Evolutionary conservation across 179 eudicot species (phyloP).

Genomic region (Heliamphora pulchella): DNA sequence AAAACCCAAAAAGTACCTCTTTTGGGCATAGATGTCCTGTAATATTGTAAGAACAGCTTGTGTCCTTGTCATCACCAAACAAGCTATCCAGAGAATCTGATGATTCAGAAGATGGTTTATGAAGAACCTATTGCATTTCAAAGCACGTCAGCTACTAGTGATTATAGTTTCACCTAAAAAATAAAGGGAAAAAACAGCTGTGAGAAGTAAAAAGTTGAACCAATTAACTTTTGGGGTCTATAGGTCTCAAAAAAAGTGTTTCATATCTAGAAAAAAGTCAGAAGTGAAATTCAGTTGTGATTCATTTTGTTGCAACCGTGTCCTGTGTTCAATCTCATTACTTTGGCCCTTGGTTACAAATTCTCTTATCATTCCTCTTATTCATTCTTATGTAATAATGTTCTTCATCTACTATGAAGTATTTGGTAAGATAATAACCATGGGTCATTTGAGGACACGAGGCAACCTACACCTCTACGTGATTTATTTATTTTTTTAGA

Average conservation of each 20-base stretch:
- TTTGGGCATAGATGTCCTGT: slow-evolving; percentile 30
- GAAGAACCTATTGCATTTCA: slow-evolving; percentile 37
- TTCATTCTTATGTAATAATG: background rate
- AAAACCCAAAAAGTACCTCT: slow-evolving; percentile 39
- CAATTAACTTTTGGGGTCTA: background rate
- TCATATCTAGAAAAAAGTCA: background rate
- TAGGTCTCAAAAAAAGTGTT: background rate
- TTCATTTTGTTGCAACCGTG: slow-evolving; percentile 1
- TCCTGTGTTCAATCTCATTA: background rate
- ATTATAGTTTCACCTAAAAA: background rate
- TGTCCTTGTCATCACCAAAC: slow-evolving; percentile 51
- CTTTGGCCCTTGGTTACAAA: background rate
- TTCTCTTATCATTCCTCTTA: background rate
- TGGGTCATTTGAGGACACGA: background rate
- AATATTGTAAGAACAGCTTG: slow-evolving; percentile 23
- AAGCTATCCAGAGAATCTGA: slow-evolving; percentile 71
- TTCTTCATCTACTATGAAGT: background rate
- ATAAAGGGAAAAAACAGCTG: background rate
- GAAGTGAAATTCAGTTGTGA: background rate
- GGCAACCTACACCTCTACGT: background rate
- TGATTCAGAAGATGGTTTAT: slow-evolving; percentile 39
- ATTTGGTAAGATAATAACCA: background rate
- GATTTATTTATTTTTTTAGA: too few relatives aligned
- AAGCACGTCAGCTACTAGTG: slow-evolving; percentile 12
- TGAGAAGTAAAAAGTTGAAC: background rate